Conservation (phyloP, 192 early-diverging fungal species). For the Coemansia sp. region DNA sequence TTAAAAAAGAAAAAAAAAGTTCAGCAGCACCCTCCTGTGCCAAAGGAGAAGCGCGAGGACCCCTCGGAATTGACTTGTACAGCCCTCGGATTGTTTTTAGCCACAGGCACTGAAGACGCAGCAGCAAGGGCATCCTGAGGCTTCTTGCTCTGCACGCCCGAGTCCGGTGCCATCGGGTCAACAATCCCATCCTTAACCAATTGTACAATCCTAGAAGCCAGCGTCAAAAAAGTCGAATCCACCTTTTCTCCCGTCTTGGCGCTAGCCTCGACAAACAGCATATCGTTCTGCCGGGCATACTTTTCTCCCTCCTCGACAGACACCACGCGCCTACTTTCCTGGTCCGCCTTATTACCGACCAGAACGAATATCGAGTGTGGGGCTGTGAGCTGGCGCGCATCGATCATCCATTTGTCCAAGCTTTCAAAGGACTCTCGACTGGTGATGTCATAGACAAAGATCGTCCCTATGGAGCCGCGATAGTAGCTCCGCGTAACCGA, state of each 20-base stretch:
- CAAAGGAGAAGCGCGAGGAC: slow-evolving; percentile 18
- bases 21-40: slow-evolving; percentile 25
- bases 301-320: slow-evolving; percentile 53
- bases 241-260: slow-evolving; percentile 66
- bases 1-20: neutral
- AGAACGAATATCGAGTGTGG: slow-evolving; percentile 66
- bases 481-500: slow-evolving; percentile 76
- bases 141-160: slow-evolving; percentile 54
- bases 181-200: slow-evolving; percentile 33
- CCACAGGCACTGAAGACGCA: neutral
- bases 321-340: slow-evolving; percentile 43
- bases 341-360: slow-evolving; percentile 69
- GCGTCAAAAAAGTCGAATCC: slow-evolving; percentile 40
- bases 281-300: slow-evolving; percentile 56
- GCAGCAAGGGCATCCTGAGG: slow-evolving; percentile 21
- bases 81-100: slow-evolving; percentile 6
- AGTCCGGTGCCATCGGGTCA: slow-evolving; percentile 28
- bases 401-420: slow-evolving; percentile 65
- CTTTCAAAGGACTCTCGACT: slow-evolving; percentile 63
- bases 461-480: slow-evolving; percentile 74
- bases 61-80: neutral
- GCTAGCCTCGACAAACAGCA: slow-evolving; percentile 63
- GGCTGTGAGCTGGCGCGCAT: slow-evolving; percentile 64
- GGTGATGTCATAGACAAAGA: slow-evolving; percentile 79
- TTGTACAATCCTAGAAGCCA: slow-evolving; percentile 24